Evolutionary conservation across 2,329 filamentous ascomycete genomes (phyloP).

Genomic region (Xylaria sp.): DNA sequence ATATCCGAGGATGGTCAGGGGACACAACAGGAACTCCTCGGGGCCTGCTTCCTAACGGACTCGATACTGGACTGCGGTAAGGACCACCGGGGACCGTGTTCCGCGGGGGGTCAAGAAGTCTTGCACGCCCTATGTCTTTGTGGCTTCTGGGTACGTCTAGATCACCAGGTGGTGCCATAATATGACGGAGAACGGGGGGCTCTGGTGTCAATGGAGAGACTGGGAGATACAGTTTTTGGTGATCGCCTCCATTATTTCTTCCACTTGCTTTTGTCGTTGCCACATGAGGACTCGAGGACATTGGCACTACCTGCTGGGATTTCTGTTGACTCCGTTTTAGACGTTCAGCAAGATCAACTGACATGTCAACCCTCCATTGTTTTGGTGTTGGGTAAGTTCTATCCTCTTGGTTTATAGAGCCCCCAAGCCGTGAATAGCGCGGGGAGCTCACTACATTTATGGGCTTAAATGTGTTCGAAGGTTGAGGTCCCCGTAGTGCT

Average conservation of each 20-base stretch:
- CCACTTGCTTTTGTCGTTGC: not conserved
- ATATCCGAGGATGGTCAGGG: slow-evolving; percentile 13
- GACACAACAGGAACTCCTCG: slow-evolving; percentile 8
- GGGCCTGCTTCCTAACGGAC: slow-evolving; percentile 23
- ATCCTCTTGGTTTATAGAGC: not conserved
- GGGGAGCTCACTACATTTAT: slow-evolving; percentile 7
- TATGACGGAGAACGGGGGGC: slow-evolving; percentile 45
- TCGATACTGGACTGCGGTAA: slow-evolving; percentile 44
- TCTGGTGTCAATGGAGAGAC: slow-evolving; percentile 39
- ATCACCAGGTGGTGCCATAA: slow-evolving; percentile 44
- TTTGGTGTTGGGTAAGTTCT: not conserved
- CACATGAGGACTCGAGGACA: not conserved
- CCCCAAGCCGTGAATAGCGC: not conserved
- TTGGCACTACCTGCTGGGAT: slow-evolving; percentile 15
- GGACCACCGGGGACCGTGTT: slow-evolving; percentile 38
- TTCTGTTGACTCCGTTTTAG: not conserved
- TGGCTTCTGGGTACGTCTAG: slow-evolving; percentile 43
- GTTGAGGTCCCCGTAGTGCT: not conserved
- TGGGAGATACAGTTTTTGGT: slow-evolving; percentile 28
- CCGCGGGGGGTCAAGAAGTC: slow-evolving; percentile 1
- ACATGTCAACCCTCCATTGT: slow-evolving; percentile 38
- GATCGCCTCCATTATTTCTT: slow-evolving; percentile 8
- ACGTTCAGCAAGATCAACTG: slow-evolving; percentile 37
- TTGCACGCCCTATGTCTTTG: slow-evolving; percentile 23
- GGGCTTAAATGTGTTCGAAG: slow-evolving; percentile 28